These are phyloP conservation scores for Retiboletus flavoniger DNA, from an alignment of 1,284 basidiomycete species.

Conservation along the genomic window DNA sequence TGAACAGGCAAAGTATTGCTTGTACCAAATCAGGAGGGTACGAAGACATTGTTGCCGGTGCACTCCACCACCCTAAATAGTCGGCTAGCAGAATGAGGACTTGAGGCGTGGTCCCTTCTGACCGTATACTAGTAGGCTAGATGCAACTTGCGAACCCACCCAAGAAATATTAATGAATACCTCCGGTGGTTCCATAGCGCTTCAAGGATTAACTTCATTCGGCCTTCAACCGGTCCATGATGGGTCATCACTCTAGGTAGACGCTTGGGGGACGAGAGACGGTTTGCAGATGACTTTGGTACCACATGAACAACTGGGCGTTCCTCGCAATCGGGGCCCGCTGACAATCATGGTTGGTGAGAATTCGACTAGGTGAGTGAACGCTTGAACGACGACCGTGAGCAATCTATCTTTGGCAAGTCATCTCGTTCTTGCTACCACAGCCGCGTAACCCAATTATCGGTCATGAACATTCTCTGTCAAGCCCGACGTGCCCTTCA, in stretches of 20 bases:
- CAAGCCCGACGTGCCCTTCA: conserved; percentile 27
- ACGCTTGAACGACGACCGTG: neutral
- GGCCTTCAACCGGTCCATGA: neutral
- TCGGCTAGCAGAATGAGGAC: neutral
- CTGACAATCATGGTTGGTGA: conserved; percentile 7
- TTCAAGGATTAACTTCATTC: neutral
- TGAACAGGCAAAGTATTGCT: neutral
- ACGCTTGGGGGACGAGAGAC: neutral
- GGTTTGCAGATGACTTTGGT: neutral
- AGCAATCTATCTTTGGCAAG: conserved; percentile 22
- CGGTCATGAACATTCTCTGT: conserved; percentile 23
- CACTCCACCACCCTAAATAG: neutral
- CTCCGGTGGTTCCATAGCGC: neutral
- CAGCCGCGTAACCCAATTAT: neutral
- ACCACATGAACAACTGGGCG: neutral
- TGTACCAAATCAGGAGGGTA: neutral
- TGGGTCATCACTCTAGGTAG: neutral
- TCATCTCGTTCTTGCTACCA: neutral
- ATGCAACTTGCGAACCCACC: neutral
- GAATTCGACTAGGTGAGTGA: conserved; percentile 1
- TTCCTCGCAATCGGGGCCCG: neutral
- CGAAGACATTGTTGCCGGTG: neutral
- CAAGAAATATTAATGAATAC: neutral
- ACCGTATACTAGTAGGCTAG: neutral
- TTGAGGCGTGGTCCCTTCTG: neutral